Conservation (phyloP, 768 basidiomycete species). For the Termitomyces sp. region DNA sequence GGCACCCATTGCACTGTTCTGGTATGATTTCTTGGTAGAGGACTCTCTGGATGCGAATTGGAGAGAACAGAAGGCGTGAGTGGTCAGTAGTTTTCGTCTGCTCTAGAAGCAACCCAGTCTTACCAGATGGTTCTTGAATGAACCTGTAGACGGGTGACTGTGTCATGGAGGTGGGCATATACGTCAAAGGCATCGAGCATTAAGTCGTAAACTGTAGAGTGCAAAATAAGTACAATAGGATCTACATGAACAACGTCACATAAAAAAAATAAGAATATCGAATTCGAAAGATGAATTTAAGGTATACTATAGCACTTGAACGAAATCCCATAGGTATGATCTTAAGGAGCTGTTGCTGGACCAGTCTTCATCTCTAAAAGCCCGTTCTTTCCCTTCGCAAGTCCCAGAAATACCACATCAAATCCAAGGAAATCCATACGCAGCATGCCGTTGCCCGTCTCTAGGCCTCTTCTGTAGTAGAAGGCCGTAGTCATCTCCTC, state of each 20-base stretch:
- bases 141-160: background rate
- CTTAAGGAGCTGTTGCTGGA: background rate
- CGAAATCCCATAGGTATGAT: background rate
- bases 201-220: background rate
- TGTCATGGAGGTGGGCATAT: background rate
- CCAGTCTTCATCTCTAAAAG: conserved; percentile 27
- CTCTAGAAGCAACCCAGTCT: background rate
- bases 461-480: conserved; percentile 27
- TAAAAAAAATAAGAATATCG: background rate
- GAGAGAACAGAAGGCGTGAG: conserved; percentile 36
- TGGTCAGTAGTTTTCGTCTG: background rate
- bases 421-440: conserved; percentile 48
- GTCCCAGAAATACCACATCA: conserved; percentile 31
- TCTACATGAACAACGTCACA: background rate
- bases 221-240: background rate
- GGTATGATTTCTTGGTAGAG: conserved; percentile 81
- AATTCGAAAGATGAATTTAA: background rate
- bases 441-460: conserved; percentile 28
- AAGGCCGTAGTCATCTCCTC: conserved; percentile 33
- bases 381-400: conserved; percentile 21
- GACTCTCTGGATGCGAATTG: conserved; percentile 72
- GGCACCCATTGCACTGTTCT: conserved; percentile 64
- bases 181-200: background rate
- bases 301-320: background rate
- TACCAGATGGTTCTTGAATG: background rate